phyloP scores from a whole-genome alignment of 163 green algal species.

The Chlamydomonas reinhardtii region DNA sequence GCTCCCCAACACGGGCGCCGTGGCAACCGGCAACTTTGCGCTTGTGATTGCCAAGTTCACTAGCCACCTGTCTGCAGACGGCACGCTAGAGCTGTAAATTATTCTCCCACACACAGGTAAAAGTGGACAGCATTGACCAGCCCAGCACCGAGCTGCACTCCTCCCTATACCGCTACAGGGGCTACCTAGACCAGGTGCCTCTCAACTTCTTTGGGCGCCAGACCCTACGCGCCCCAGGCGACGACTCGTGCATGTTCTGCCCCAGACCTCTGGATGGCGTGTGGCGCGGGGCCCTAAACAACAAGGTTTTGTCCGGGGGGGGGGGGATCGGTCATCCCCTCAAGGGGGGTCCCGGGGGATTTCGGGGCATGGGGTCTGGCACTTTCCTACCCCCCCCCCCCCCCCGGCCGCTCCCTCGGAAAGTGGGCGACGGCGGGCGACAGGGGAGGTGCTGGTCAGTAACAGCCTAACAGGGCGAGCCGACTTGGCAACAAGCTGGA shows the following conservation, averaged over 20 bases:
- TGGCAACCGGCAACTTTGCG: constrained; percentile 5
- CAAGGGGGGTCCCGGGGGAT: too few species aligned
- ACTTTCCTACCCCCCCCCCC: too few species aligned
- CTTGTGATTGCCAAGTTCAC: constrained; percentile 18
- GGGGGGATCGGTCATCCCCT: too few species aligned
- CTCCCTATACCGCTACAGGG: constrained; percentile 8
- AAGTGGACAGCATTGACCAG: background rate
- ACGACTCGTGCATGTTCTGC: constrained; percentile 29
- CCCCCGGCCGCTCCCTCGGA: too few species aligned
- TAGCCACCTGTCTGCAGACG: constrained; percentile 16
- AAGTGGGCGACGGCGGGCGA: too few species aligned
- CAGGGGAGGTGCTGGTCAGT: too few species aligned
- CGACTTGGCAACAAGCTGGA: too few species aligned
- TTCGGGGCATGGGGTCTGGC: too few species aligned
- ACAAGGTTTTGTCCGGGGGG: too few species aligned
- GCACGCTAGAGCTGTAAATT: constrained; percentile 19
- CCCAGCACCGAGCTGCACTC: constrained; percentile 7
- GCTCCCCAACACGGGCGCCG: background rate
- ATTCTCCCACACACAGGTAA: constrained; percentile 4
- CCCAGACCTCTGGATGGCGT: constrained; percentile 6
- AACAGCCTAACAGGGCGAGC: too few species aligned
- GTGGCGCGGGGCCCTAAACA: too few species aligned
- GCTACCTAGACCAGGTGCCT: constrained; percentile 13
- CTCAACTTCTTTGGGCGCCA: constrained; percentile 27
- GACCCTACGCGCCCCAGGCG: constrained; percentile 1